Conservation (phyloP, 768 basidiomycete species). For the Melanogaster broomeanus region DNA sequence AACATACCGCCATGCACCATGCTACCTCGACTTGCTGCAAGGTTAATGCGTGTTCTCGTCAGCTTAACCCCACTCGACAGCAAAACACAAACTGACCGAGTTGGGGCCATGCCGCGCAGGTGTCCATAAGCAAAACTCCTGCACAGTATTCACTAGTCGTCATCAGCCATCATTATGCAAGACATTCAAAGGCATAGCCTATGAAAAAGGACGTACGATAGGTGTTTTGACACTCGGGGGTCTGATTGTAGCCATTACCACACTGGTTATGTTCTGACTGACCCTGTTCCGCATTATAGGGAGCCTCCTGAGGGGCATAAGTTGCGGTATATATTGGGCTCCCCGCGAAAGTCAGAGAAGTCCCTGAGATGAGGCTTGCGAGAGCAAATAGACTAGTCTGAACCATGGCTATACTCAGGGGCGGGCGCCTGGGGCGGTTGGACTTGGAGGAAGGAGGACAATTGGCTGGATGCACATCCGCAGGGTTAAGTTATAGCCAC, state of each 20-base stretch:
- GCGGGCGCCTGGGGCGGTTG: conserved; percentile 12
- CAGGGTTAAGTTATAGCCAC: conserved; percentile 28
- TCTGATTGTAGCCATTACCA: conserved; percentile 53
- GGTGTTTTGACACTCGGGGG: conserved; percentile 66
- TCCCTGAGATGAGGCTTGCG: conserved; percentile 18
- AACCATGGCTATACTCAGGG: conserved; percentile 21
- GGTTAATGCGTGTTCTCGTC: conserved; percentile 12
- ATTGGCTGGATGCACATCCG: conserved; percentile 1
- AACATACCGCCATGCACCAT: conserved; percentile 50
- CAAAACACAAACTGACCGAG: conserved; percentile 37
- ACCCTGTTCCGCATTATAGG: conserved; percentile 52
- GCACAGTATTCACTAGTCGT: conserved; percentile 53
- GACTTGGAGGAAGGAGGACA: conserved; percentile 10
- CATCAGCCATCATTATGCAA: background rate
- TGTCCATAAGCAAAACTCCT: conserved; percentile 55
- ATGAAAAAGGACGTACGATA: conserved; percentile 42
- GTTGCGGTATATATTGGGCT: conserved; percentile 41
- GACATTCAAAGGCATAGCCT: background rate
- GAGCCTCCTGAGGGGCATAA: conserved; percentile 50
- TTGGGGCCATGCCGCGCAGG: conserved; percentile 51
- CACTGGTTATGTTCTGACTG: conserved; percentile 70
- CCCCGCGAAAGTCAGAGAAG: conserved; percentile 16
- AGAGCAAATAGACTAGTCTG: conserved; percentile 16
- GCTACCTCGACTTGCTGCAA: conserved; percentile 49
- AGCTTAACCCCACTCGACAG: conserved; percentile 8